A percentile compares a stretch with the other conserved stretches of the same genome.
Evolutionary conservation across 192 early-diverging fungal genomes (phyloP).

Genomic region (Globomyces pollinis-pini): DNA sequence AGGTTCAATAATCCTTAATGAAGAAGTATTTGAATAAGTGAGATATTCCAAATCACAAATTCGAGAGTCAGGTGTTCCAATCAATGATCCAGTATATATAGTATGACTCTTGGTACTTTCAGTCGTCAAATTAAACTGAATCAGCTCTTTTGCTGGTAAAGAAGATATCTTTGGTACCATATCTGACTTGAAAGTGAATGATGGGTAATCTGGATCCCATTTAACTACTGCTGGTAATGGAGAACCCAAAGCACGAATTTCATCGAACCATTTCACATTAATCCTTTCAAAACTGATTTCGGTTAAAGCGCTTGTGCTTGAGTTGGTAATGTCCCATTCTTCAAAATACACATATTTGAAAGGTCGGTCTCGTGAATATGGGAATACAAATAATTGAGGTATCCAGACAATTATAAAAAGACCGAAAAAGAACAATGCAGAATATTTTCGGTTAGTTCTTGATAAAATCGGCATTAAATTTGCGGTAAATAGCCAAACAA

Average conservation of each 20-base stretch:
- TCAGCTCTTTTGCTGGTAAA: background rate
- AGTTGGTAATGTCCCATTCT: constrained; percentile 2
- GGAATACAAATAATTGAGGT: background rate
- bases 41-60: no score
- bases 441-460: background rate
- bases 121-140: background rate
- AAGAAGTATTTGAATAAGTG: no score
- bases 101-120: background rate
- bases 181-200: background rate
- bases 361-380: background rate
- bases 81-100: background rate
- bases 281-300: background rate
- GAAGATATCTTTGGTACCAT: background rate
- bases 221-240: background rate
- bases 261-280: background rate
- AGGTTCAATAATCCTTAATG: no score
- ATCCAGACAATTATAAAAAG: background rate
- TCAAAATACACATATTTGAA: constrained; percentile 5
- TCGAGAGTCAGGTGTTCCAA: background rate
- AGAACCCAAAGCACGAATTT: background rate
- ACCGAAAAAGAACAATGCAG: background rate
- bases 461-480: constrained; percentile 24
- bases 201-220: background rate
- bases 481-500: constrained; percentile 13
- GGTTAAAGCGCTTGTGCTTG: background rate